Percentiles rank a stretch among this genome's conserved stretches.
Conservation (phyloP, 306 rosid species). For the Gynostemma pentaphyllum region DNA sequence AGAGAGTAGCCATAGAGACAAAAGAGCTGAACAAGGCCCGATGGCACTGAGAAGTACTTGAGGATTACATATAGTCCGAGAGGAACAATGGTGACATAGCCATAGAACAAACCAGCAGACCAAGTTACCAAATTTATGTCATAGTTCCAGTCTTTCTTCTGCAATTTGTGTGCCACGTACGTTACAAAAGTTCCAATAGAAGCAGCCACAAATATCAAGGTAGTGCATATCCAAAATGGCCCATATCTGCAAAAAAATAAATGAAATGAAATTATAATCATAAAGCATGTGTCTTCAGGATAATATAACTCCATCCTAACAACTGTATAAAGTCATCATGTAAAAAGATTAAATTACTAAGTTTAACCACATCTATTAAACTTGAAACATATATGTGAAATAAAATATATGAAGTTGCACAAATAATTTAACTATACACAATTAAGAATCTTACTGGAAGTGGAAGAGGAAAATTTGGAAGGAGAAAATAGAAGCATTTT, state of each 20-base stretch:
- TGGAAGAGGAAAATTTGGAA: not conserved
- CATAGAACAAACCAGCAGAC: constrained; percentile 96
- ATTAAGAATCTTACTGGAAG: not conserved
- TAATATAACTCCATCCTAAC: not conserved
- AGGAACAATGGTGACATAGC: constrained; percentile 78
- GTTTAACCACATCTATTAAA: not conserved
- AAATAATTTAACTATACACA: not conserved
- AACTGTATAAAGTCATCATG: not conserved
- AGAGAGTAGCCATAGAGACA: constrained; percentile 95
- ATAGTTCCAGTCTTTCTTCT: constrained; percentile 67
- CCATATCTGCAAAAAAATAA: constrained; percentile 62
- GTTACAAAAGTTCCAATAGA: constrained; percentile 91
- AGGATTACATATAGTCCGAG: constrained; percentile 63
- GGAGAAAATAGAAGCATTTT: not conserved
- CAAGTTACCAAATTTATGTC: constrained; percentile 91
- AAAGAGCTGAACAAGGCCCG: constrained; percentile 77
- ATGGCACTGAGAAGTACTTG: constrained; percentile 87
- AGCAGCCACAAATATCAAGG: constrained; percentile 90
- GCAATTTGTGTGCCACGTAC: constrained; percentile 73
- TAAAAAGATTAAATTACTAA: not conserved
- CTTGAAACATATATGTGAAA: not conserved
- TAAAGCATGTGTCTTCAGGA: not conserved
- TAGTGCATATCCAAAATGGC: constrained; percentile 97
- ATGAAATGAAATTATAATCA: constrained; percentile 9
- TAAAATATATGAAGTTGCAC: not conserved